A percentile compares a stretch with the other conserved stretches of the same genome.
Conservation (phyloP, 495 filamentous ascomycete genomes). For the Neurospora sp. region DNA sequence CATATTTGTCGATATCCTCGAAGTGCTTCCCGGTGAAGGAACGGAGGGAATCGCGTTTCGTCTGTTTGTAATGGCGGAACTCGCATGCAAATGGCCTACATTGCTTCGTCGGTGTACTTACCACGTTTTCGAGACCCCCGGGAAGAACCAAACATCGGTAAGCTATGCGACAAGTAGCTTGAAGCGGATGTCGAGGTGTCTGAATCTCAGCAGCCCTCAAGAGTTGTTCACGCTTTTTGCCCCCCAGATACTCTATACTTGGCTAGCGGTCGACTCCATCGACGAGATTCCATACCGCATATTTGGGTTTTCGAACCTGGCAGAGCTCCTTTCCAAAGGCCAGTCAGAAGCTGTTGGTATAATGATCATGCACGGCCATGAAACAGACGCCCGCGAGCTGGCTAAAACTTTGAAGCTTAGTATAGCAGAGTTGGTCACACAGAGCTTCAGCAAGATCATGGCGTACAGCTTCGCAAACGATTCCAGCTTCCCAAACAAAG, state of each 20-base stretch:
- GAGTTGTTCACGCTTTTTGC: conserved; percentile 80
- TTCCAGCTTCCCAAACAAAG: conserved; percentile 49
- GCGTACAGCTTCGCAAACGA: conserved; percentile 80
- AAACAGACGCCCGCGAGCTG: conserved; percentile 50
- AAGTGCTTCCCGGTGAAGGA: conserved; percentile 60
- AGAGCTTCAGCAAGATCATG: conserved; percentile 68
- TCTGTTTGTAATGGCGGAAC: conserved; percentile 58
- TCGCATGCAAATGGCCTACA: conserved; percentile 75
- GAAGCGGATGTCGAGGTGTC: conserved; percentile 47
- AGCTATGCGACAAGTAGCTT: conserved; percentile 65
- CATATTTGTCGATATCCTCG: conserved; percentile 68
- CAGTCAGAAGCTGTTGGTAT: conserved; percentile 75
- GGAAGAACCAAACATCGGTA: conserved; percentile 49
- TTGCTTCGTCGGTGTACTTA: conserved; percentile 77
- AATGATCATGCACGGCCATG: conserved; percentile 70
- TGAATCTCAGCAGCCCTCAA: conserved; percentile 52
- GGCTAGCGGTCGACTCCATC: conserved; percentile 59
- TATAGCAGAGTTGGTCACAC: conserved; percentile 46
- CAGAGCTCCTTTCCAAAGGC: conserved; percentile 60
- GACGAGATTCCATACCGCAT: conserved; percentile 65
- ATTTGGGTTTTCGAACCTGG: conserved; percentile 64
- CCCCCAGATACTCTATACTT: conserved; percentile 87
- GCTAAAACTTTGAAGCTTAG: conserved; percentile 45
- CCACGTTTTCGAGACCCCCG: conserved; percentile 84
- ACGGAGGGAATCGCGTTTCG: conserved; percentile 79